Percentiles rank a stretch among this genome's conserved stretches.
Evolutionary conservation across 2,329 filamentous ascomycete genomes (phyloP).

Genomic region (Aureobasidium sp.): DNA sequence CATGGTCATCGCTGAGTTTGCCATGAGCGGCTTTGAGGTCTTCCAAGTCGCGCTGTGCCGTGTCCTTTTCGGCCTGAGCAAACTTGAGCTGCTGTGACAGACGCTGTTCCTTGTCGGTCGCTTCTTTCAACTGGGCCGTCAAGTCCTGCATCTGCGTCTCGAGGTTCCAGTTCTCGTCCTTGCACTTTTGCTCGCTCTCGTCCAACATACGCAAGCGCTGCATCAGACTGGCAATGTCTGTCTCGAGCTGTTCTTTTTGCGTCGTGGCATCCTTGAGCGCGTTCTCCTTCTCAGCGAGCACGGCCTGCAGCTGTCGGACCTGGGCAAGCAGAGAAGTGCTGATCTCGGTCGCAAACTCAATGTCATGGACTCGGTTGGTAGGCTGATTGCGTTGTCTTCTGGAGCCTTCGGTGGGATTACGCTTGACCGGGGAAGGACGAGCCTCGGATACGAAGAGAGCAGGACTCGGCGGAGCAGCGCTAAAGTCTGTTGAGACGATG

Average conservation of each 20-base stretch:
- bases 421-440: slow-evolving; percentile 69
- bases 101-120: slow-evolving; percentile 75
- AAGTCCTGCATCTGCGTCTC: slow-evolving; percentile 89
- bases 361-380: slow-evolving; percentile 82
- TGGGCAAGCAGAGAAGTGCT: slow-evolving; percentile 92
- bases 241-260: slow-evolving; percentile 73
- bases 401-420: slow-evolving; percentile 58
- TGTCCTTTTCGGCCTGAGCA: slow-evolving; percentile 66
- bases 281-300: slow-evolving; percentile 83
- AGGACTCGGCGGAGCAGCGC: slow-evolving; percentile 12
- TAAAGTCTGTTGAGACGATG: slow-evolving; percentile 37
- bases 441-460: slow-evolving; percentile 69
- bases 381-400: slow-evolving; percentile 87
- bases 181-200: slow-evolving; percentile 92
- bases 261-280: slow-evolving; percentile 66
- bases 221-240: slow-evolving; percentile 70
- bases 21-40: slow-evolving; percentile 76
- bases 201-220: slow-evolving; percentile 77
- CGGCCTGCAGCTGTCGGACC: slow-evolving; percentile 78
- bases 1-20: slow-evolving; percentile 75
- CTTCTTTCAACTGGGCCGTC: slow-evolving; percentile 64
- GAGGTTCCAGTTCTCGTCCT: slow-evolving; percentile 97
- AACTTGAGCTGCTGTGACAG: slow-evolving; percentile 65
- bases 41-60: slow-evolving; percentile 78
- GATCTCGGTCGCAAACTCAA: slow-evolving; percentile 97